Evolutionary conservation across 139 green algal species (phyloP).

Genomic region (Desmodesmus armatus): DNA sequence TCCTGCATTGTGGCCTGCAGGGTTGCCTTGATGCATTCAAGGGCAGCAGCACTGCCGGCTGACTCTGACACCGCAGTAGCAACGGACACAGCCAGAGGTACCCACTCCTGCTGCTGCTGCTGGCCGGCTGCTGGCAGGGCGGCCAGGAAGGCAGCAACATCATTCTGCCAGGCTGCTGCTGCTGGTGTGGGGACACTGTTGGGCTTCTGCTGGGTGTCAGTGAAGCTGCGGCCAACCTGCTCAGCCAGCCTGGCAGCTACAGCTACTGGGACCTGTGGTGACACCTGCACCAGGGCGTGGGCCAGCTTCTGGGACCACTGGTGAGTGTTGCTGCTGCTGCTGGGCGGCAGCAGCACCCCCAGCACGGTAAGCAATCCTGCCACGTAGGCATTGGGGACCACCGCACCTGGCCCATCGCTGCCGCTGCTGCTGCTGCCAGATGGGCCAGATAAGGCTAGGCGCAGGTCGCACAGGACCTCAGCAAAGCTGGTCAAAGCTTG

Average conservation of each 20-base stretch:
- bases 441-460: not conserved
- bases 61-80: no score
- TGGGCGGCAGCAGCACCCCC: conserved; percentile 1
- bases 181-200: no score
- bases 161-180: not conserved
- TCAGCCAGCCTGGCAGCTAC: conserved; percentile 1
- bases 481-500: not conserved
- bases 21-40: no score
- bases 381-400: not conserved
- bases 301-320: conserved; percentile 1
- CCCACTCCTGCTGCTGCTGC: conserved; percentile 19
- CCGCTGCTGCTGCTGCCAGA: conserved; percentile 10
- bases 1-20: not conserved
- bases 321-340: conserved; percentile 1
- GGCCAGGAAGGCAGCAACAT: conserved; percentile 11
- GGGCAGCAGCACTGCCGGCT: no score
- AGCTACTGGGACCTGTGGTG: not conserved
- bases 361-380: conserved; percentile 21
- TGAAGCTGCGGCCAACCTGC: not conserved
- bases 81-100: no score
- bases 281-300: not conserved
- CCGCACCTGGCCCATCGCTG: not conserved
- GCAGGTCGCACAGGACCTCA: not conserved
- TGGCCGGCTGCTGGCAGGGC: not conserved
- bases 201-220: no score